Evolutionary conservation across 2,329 filamentous ascomycete species (phyloP).

Genomic region (Fusarium nygamai): DNA sequence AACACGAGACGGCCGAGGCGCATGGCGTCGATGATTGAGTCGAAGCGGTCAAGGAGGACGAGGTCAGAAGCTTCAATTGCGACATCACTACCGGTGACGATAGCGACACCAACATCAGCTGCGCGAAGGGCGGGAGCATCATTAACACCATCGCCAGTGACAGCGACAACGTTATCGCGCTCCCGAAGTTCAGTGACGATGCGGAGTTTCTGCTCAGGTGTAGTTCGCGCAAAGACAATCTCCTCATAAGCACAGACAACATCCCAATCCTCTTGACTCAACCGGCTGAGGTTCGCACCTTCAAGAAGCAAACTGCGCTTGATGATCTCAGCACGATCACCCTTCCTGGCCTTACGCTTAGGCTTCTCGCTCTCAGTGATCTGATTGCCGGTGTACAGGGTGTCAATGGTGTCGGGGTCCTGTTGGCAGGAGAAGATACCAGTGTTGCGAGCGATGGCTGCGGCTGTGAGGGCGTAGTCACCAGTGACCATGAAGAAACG

Average conservation of each 20-base stretch:
- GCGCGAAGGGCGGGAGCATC: constrained; percentile 73
- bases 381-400: constrained; percentile 12
- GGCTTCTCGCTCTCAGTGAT: constrained; percentile 18
- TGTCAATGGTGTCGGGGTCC: constrained; percentile 51
- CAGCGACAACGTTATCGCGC: constrained; percentile 69
- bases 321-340: constrained; percentile 11
- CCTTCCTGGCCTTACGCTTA: constrained; percentile 19
- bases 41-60: constrained; percentile 76
- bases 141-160: constrained; percentile 79
- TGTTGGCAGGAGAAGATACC: constrained; percentile 67
- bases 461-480: constrained; percentile 65
- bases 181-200: constrained; percentile 75
- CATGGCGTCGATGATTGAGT: constrained; percentile 75
- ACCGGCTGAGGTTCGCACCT: constrained; percentile 66
- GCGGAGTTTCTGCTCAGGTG: constrained; percentile 75
- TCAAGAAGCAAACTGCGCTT: constrained; percentile 53
- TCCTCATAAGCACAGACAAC: constrained; percentile 61
- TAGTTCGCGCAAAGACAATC: constrained; percentile 74
- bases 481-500: constrained; percentile 61
- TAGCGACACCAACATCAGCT: constrained; percentile 75
- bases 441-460: constrained; percentile 72
- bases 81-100: constrained; percentile 71
- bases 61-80: constrained; percentile 73
- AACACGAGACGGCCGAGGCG: constrained; percentile 53
- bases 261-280: constrained; percentile 61